Conservation (phyloP, 1,284 basidiomycete genomes). For the Fistulina hepatica region DNA sequence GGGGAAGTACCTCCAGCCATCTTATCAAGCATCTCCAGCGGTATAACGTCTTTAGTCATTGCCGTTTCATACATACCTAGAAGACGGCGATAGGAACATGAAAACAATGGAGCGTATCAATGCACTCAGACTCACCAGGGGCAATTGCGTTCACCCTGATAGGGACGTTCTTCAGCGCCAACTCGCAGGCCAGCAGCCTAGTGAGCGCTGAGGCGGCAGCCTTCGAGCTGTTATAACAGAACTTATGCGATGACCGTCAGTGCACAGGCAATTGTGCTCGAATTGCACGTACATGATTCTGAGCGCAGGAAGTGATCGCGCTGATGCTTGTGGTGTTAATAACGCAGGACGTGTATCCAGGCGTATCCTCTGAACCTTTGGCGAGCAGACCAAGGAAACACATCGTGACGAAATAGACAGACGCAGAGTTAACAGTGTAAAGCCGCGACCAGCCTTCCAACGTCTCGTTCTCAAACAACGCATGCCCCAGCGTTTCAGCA, state of each 20-base stretch:
- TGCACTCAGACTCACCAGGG: slow-evolving; percentile 42
- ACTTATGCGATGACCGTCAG: slow-evolving; percentile 30
- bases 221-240: slow-evolving; percentile 70
- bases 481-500: slow-evolving; percentile 48
- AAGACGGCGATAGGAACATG: no score
- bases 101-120: no score
- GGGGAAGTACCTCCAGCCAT: slow-evolving; percentile 45
- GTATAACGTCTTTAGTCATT: slow-evolving; percentile 51
- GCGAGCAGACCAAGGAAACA: slow-evolving; percentile 68
- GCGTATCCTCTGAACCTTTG: slow-evolving; percentile 50
- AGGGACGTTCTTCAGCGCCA: slow-evolving; percentile 55
- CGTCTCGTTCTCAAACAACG: slow-evolving; percentile 57
- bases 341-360: slow-evolving; percentile 50
- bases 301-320: slow-evolving; percentile 54
- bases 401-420: slow-evolving; percentile 62
- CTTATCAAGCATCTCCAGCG: slow-evolving; percentile 37
- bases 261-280: neutral
- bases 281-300: slow-evolving; percentile 47
- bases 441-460: slow-evolving; percentile 50
- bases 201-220: slow-evolving; percentile 66
- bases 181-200: slow-evolving; percentile 63
- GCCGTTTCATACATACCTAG: slow-evolving; percentile 69
- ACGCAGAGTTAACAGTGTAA: slow-evolving; percentile 57
- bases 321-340: slow-evolving; percentile 73
- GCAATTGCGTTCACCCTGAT: slow-evolving; percentile 65